These are phyloP conservation scores for Penicillium corylophilum DNA, from an alignment of 2,329 filamentous ascomycete genomes.

Conservation along the genomic window DNA sequence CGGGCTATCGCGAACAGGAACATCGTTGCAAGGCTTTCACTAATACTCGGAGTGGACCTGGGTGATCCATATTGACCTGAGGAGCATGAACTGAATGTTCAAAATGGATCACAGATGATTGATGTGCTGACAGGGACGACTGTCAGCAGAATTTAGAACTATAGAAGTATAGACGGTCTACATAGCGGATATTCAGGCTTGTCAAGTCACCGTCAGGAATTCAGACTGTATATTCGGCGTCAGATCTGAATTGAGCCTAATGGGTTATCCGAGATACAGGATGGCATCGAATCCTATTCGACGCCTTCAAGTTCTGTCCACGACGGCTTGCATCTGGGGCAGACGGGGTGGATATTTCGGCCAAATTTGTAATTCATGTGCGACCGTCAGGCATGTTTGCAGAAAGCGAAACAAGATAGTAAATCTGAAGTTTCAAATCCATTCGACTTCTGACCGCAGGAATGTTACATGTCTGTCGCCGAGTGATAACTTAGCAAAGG, in stretches of 20 bases:
- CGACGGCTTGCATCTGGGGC: not conserved
- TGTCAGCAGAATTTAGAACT: not conserved
- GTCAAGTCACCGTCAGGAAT: not conserved
- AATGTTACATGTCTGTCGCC: constrained; percentile 6
- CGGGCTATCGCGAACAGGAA: constrained; percentile 15
- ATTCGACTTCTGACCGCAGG: not conserved
- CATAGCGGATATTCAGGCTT: not conserved
- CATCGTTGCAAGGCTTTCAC: constrained; percentile 26
- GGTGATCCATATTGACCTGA: constrained; percentile 8
- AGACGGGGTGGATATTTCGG: constrained; percentile 1
- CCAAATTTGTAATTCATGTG: constrained; percentile 2
- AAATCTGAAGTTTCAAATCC: not conserved
- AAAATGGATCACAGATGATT: too few relatives aligned
- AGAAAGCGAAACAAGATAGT: not conserved
- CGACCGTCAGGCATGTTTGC: constrained; percentile 2
- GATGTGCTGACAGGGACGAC: not conserved
- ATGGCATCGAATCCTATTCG: not conserved
- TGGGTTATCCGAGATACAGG: not conserved
- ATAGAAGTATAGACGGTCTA: not conserved
- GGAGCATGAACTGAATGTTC: not conserved
- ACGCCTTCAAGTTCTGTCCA: not conserved
- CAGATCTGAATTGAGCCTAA: not conserved
- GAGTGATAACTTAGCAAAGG: constrained; percentile 5
- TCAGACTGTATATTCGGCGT: constrained; percentile 2
- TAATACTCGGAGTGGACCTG: constrained; percentile 22